Conservation (phyloP, 2,329 filamentous ascomycete species). For the Cryphonectria carpinicola region DNA sequence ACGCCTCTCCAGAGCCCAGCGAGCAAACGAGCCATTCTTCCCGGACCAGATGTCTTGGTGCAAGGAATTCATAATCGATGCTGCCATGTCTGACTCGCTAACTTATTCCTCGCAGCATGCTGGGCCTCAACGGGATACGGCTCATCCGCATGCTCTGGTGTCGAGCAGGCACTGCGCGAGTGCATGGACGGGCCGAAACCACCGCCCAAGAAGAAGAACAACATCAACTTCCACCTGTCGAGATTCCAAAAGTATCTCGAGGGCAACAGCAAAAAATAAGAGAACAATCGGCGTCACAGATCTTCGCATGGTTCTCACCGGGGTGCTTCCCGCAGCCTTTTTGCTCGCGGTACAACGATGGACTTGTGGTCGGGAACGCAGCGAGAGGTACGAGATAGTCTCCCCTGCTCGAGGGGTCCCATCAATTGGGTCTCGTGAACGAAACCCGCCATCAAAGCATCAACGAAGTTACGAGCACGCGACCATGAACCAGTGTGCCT, state of each 20-base stretch:
- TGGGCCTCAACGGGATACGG: conserved; percentile 81
- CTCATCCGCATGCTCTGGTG: conserved; percentile 58
- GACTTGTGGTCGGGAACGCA: neutral
- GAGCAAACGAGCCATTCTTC: neutral
- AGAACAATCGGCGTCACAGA: no score
- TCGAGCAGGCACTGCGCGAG: conserved; percentile 63
- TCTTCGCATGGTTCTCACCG: neutral
- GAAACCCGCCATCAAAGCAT: neutral
- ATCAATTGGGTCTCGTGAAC: neutral
- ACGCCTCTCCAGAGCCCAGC: neutral
- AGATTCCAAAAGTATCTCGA: conserved; percentile 76
- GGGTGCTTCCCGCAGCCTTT: neutral
- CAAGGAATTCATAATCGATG: neutral
- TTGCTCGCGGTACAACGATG: neutral
- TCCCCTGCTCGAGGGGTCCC: neutral
- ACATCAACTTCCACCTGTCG: conserved; percentile 90
- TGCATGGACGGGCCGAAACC: conserved; percentile 81
- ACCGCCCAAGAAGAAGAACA: conserved; percentile 60
- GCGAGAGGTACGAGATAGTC: neutral
- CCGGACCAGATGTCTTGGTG: conserved; percentile 3
- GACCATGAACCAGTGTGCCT: neutral
- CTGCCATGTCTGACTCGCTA: conserved; percentile 11
- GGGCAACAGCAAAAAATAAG: conserved; percentile 48
- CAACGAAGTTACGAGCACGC: neutral
- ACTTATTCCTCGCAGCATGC: conserved; percentile 61